A percentile compares a stretch with the other conserved stretches of the same genome.
phyloP scores from a whole-genome alignment of 2,329 filamentous ascomycete genomes.

The Lachnum nothofagi region DNA sequence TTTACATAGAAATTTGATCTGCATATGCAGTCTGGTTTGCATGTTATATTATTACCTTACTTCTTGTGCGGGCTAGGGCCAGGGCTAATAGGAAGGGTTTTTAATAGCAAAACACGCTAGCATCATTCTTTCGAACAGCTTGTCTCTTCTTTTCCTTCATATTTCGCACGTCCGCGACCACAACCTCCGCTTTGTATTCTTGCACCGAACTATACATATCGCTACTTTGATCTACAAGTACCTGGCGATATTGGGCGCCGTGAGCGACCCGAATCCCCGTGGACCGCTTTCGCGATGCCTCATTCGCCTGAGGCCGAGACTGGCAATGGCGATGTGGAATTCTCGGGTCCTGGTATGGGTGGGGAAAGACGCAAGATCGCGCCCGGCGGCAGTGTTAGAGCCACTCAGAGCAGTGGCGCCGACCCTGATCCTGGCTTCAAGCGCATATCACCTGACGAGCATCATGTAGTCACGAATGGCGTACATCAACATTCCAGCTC shows the following conservation, averaged over 20 bases:
- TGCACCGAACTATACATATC: not conserved
- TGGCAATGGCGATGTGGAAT: not conserved
- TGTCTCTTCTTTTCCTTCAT: not conserved
- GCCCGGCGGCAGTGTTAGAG: not conserved
- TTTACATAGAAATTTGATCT: not conserved
- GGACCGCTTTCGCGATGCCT: not conserved
- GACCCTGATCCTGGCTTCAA: not conserved
- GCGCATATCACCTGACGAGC: not conserved
- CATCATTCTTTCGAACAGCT: not conserved
- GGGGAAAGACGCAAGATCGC: not conserved
- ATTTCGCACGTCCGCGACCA: not conserved
- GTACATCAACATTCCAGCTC: not conserved
- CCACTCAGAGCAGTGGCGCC: not conserved
- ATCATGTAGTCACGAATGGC: too few species aligned
- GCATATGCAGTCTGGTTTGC: too few species aligned
- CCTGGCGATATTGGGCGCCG: not conserved
- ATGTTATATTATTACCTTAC: not conserved
- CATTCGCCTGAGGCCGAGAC: not conserved
- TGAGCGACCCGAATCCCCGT: not conserved
- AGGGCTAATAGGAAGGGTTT: not conserved
- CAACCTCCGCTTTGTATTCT: not conserved
- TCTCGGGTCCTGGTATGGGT: not conserved
- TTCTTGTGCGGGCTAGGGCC: not conserved
- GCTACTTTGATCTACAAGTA: not conserved
- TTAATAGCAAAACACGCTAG: constrained; percentile 4